Percentiles rank a stretch among this genome's conserved stretches.
phyloP scores from a whole-genome alignment of 441 rosid genomes.

The Populus trichocarpa region DNA sequence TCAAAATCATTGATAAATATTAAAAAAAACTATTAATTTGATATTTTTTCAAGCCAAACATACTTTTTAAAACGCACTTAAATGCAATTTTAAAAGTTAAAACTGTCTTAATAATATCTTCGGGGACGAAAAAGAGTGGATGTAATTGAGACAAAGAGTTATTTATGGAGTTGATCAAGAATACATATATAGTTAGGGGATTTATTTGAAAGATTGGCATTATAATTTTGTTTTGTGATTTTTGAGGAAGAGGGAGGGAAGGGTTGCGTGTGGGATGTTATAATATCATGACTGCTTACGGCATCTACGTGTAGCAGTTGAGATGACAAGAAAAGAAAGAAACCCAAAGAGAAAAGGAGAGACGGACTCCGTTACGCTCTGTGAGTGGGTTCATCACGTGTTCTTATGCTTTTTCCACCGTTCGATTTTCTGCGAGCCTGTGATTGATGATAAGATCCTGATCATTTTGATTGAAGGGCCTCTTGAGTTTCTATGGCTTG shows the following conservation, averaged over 20 bases:
- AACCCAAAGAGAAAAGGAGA: not conserved
- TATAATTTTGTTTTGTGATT: not conserved
- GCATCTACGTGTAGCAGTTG: slow-evolving; percentile 62
- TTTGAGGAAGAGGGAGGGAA: slow-evolving; percentile 15
- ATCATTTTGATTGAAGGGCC: not conserved
- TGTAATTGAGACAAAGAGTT: not conserved
- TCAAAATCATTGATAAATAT: too few relatives aligned
- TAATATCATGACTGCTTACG: slow-evolving; percentile 56
- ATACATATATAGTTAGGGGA: not conserved
- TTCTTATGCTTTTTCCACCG: not conserved
- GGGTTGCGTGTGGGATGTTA: slow-evolving; percentile 50
- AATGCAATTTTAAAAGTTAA: too few relatives aligned
- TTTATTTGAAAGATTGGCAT: not conserved
- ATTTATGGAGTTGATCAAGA: not conserved
- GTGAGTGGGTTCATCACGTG: not conserved
- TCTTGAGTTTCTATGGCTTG: not conserved
- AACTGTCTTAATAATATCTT: too few relatives aligned
- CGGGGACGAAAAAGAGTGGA: too few relatives aligned
- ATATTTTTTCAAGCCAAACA: too few relatives aligned
- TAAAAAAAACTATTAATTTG: too few relatives aligned
- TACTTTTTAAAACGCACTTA: too few relatives aligned
- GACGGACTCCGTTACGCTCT: not conserved
- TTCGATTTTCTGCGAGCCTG: not conserved
- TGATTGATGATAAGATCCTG: not conserved
- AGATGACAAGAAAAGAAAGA: slow-evolving; percentile 18